Base-by-base conservation (phyloP, 352 stramenopile genomes). In the Phytophthora meadii region DNA sequence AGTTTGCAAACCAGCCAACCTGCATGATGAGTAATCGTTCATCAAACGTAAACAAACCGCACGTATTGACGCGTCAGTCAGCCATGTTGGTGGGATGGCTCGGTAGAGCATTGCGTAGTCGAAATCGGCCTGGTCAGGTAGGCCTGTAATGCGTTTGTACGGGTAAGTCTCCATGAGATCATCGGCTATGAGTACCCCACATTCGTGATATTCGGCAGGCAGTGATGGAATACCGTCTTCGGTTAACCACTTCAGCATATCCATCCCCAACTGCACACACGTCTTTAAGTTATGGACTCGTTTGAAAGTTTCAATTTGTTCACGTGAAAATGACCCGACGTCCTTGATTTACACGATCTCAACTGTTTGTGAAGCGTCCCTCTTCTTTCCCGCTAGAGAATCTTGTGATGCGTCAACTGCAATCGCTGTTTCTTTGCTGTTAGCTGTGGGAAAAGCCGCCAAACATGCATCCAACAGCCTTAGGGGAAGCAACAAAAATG, bases 381-480 rank as follows among this genome's bases (percentile, higher is more conserved):
- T 22, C 22, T 22, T 22, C 22, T 22, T 22, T 2, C 22, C 22
- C 22, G 22, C 22, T 22, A 2, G 22, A 22, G 22, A 22, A 1
- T 22, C 22, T 30, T 37, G 12, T 25, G 19, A 2, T 14, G 9
- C 27, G n/a, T 60, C 39, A 11, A 60, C 7, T n/a, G 17, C 22
- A 14, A 46, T 56, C 1, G 50, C 52, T 5, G 1, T 19, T 5
- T 15, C 36, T 2, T 42, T 4, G 3, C 0, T 19, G 34, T 63
- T 76, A 0, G 22, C 15, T 0, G 58, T 9, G 2, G 56, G 42
- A 2, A 72, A 12, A 0, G 44, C 5, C 9, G 24, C 19, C 2
- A 66, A 17, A 27, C 62, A 72, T 4, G 47, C 44, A 0, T 55
- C 12, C 4, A 78, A 9, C 3, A 78, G 45, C 32, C 54, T 3